Conservation (phyloP, 306 rosid genomes). For the Lotus japonicus region DNA sequence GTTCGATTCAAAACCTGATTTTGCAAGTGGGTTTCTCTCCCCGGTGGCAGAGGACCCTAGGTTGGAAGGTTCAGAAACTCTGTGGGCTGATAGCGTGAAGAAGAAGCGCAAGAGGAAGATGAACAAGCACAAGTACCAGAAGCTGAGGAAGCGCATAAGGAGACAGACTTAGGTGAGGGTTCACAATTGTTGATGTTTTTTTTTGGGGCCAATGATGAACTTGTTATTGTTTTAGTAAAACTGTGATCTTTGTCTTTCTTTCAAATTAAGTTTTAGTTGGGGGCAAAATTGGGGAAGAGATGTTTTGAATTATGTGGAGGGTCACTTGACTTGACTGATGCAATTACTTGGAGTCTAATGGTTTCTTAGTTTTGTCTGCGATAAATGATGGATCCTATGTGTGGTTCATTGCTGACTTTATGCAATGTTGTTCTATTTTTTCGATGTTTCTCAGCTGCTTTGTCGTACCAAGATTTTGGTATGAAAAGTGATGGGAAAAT, state of each 20-base stretch:
- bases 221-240: background rate
- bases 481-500: no score
- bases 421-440: background rate
- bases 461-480: no score
- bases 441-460: background rate
- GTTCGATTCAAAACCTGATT: constrained; percentile 33
- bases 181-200: background rate
- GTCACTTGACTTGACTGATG: background rate
- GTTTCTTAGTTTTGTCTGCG: background rate
- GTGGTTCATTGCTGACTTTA: background rate
- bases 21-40: constrained; percentile 18
- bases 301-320: background rate
- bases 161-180: constrained; percentile 53
- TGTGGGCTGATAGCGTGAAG: constrained; percentile 86
- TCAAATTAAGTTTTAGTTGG: background rate
- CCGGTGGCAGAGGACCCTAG: constrained; percentile 23
- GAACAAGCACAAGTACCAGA: constrained; percentile 82
- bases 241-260: background rate
- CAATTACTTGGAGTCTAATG: background rate
- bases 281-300: background rate
- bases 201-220: background rate
- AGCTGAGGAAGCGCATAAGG: constrained; percentile 60
- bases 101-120: constrained; percentile 81
- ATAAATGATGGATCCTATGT: background rate
- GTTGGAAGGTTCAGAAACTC: constrained; percentile 34